Evolutionary conservation across 208 protist genomes (phyloP).

Genomic region (Wallacemonas rigidus): DNA sequence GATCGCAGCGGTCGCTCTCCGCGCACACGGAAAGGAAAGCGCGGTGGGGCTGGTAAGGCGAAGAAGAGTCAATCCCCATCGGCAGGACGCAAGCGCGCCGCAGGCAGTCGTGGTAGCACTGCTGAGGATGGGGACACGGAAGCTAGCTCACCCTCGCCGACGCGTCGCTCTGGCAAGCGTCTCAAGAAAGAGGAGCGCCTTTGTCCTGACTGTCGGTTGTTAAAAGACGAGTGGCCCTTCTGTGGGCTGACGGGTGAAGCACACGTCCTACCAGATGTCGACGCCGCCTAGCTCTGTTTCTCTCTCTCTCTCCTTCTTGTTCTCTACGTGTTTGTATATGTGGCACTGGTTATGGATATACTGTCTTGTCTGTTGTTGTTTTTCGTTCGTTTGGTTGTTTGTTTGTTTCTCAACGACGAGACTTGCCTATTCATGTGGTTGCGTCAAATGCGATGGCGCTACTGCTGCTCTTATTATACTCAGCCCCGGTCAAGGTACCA

Average conservation of each 20-base stretch:
- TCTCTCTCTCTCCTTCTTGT: background rate
- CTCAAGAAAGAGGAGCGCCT: conserved; percentile 20
- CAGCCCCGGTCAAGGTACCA: background rate
- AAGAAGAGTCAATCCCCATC: background rate
- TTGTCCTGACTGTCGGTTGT: conserved; percentile 49
- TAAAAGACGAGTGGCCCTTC: conserved; percentile 59
- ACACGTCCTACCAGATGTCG: conserved; percentile 28
- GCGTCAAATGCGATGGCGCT: background rate
- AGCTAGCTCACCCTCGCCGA: conserved; percentile 1
- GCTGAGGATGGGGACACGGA: conserved; percentile 6
- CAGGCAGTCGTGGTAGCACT: background rate
- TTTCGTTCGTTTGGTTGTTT: background rate
- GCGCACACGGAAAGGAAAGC: background rate
- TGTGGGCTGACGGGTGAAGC: conserved; percentile 57
- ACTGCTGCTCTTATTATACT: background rate
- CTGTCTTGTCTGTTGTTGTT: background rate
- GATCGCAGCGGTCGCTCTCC: background rate
- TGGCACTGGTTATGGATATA: background rate
- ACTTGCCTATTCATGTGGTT: background rate
- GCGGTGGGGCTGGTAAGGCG: background rate
- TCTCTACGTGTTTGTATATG: conserved; percentile 12
- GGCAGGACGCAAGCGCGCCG: background rate
- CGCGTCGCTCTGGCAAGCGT: background rate
- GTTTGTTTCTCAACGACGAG: background rate
- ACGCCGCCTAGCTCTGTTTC: background rate